Base-by-base conservation (phyloP, 108 stramenopile genomes). In the Nannochloropsis salina region DNA sequence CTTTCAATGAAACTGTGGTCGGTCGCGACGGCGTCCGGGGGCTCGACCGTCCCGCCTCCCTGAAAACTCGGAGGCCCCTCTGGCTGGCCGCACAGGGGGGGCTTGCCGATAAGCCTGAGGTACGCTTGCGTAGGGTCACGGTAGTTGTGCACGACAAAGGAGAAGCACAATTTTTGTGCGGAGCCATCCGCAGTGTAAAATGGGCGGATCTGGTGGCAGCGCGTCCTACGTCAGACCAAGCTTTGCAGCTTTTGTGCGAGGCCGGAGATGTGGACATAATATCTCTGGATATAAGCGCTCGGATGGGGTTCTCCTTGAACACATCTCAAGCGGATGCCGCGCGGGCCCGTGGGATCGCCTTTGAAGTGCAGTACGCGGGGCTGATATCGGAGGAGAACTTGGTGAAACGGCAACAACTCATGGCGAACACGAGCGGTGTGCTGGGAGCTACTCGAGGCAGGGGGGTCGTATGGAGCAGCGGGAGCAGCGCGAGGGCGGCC, bases 221-320 rank as follows among this genome's bases (percentile, higher is more conserved):
- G n/a, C 61, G 6, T n/a, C 61, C 61, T 15, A 74, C 61, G 1
- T 74, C 61, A 15, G 61, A 74, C 61, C 15, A 8, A 2, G 61
- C 61, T n/a, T n/a, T 74, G 61, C 61, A 74, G 61, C 61, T 74
- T n/a, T 74, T 74, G 61, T 74, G 61, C n/a, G 61, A 74, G 61
- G 61, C 61, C 3, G 61, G 61, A n/a, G 61, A 74, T 3, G 61
- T 74, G 61, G 61, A 74, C 61, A 74, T 74, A 15, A 74, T 74
- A 4, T 74, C 61, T 8, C n/a, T 74, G n/a, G 61, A 74, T n/a
- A 4, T 74, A 74, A 74, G 61, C 6, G 8, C n/a, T 74, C 61
- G 61, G 20, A 15, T n/a, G n/a, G 6, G 61, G 20, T 74, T 74
- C n/a, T 6, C 8, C 15, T 74, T 74, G 6, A 74, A 2, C n/a